Percentiles rank a stretch among this genome's conserved stretches.
Evolutionary conservation across 768 basidiomycete genomes (phyloP).

Genomic region (Peribolospora kevripleyi): DNA sequence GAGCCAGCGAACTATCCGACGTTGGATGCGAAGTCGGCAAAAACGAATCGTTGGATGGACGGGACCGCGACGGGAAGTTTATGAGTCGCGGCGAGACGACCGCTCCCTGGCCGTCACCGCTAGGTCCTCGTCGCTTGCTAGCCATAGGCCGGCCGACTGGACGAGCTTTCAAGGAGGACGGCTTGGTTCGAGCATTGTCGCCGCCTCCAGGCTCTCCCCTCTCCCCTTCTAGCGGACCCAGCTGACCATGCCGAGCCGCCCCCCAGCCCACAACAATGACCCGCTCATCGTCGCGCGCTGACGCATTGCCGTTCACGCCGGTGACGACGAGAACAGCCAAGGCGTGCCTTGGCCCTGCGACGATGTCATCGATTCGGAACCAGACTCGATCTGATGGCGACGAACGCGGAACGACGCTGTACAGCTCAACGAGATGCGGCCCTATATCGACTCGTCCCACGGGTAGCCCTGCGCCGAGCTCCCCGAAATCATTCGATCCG

Average conservation of each 20-base stretch:
- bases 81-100: too few species aligned
- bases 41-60: too few species aligned
- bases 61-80: too few species aligned
- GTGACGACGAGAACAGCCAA: conserved; percentile 25
- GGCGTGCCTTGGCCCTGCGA: conserved; percentile 49
- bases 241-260: conserved; percentile 56
- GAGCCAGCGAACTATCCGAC: too few species aligned
- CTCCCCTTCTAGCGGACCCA: conserved; percentile 25
- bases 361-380: conserved; percentile 26
- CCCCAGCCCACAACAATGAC: conserved; percentile 52
- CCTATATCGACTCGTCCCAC: conserved; percentile 4
- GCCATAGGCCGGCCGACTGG: too few species aligned
- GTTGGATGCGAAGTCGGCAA: too few species aligned
- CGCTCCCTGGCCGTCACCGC: too few species aligned
- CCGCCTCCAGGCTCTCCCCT: too few species aligned
- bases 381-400: conserved; percentile 27
- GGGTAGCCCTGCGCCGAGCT: conserved; percentile 35
- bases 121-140: too few species aligned
- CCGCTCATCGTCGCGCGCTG: conserved; percentile 10
- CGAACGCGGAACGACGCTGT: conserved; percentile 10
- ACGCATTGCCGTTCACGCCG: conserved; percentile 10
- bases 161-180: too few species aligned
- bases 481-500: conserved; percentile 66
- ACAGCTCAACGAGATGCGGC: conserved; percentile 1
- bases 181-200: too few species aligned